phyloP scores from a whole-genome alignment of 306 rosid genomes.

The Rubus parviflorus region DNA sequence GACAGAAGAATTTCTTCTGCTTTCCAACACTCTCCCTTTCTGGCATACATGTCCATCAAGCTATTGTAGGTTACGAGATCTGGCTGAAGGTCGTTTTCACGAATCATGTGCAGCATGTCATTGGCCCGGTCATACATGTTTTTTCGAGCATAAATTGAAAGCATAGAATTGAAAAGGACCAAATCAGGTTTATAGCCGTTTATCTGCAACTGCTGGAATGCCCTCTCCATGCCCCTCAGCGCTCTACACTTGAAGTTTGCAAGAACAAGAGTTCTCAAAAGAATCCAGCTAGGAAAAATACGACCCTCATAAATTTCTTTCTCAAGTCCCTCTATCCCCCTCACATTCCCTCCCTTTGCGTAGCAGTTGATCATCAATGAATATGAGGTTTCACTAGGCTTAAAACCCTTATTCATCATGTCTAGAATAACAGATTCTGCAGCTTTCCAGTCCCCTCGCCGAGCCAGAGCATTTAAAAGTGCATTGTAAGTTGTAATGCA shows the following conservation, averaged over 20 bases:
- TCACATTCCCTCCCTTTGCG: constrained; percentile 71
- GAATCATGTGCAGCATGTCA: constrained; percentile 63
- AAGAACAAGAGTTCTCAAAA: constrained; percentile 73
- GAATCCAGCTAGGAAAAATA: constrained; percentile 82
- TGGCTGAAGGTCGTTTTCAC: constrained; percentile 63
- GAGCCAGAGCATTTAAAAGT: constrained; percentile 83
- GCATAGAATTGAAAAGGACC: constrained; percentile 78
- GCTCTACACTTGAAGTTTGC: constrained; percentile 81
- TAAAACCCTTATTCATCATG: constrained; percentile 79
- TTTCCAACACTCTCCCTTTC: constrained; percentile 83
- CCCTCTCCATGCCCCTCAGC: constrained; percentile 79
- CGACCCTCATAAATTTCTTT: constrained; percentile 66
- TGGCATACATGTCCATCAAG: constrained; percentile 86
- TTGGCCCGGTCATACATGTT: constrained; percentile 60
- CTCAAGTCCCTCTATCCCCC: constrained; percentile 70
- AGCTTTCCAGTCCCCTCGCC: constrained; percentile 78
- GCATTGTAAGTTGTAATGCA: constrained; percentile 84
- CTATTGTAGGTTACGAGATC: constrained; percentile 76
- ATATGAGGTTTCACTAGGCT: constrained; percentile 80
- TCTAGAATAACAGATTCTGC: constrained; percentile 75
- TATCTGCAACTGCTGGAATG: constrained; percentile 59
- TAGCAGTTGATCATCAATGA: constrained; percentile 82
- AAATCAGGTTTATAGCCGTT: constrained; percentile 85
- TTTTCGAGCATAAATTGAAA: constrained; percentile 69
- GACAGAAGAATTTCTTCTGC: constrained; percentile 83